Evolutionary conservation across 176 grass and related monocot genomes (phyloP), one percentile per base, ranked within the genome.

Genomic region (Calamus simplicifolius): DNA sequence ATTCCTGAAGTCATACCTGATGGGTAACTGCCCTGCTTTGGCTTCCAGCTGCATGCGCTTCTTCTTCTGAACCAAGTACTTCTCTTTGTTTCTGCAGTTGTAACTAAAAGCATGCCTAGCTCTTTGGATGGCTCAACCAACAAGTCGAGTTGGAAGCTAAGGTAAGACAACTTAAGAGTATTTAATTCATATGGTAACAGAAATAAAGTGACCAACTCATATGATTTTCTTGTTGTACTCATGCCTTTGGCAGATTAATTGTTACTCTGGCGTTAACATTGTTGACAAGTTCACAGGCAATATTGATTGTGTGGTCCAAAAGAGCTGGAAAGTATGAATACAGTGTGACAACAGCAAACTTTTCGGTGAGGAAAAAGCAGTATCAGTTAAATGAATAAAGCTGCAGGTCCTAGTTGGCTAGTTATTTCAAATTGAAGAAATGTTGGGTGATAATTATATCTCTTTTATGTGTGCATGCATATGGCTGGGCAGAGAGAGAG

Each of bases 341-440:
- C 30, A 97, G 87, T 88, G 81, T 97, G 64, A 97, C 83, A 70
- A 91, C 92, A 56, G 87, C 92, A 51, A 97, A 97, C 74, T 97
- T 97, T 76, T 85, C 71, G 50, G 92, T 91, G 64, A 88, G 92
- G 1, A 25, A 67, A 66, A 63, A 25, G 19, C 35, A 43, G 35
- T 43, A 7, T 43, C 2, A 10, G 35, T 43, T 13, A 13, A 43
- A 43, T 43, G 35, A 43, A 43, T 43, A 43, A 43, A 43, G 7
- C 35, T 43, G 35, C 35, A 43, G 12, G 10, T 43, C 8, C 35
- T 43, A 12, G 10, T 43, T 43, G 35, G 12, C 35, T 43, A 43
- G 35, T 43, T 43, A 7, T 43, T 43, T 43, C 12, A 2, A 43
- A 43, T 43, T 43, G 35, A 43, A 43, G 35, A 43, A 43, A 43